Evolutionary conservation across 2,329 filamentous ascomycete genomes (phyloP).

Genomic region (Pyrenophora teres): DNA sequence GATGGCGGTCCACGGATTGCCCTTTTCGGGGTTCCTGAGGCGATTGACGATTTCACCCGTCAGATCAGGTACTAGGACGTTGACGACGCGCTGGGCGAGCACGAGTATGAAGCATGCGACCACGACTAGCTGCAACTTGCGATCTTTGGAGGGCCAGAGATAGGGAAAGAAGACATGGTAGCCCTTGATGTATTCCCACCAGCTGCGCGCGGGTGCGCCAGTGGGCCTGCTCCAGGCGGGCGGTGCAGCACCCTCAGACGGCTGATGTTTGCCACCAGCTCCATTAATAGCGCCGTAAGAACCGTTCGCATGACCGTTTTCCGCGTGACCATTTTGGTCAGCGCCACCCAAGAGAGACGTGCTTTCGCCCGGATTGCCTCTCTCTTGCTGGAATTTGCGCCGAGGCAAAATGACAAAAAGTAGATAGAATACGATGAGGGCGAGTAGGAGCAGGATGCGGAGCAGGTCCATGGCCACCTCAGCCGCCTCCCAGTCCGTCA

Average conservation of each 20-base stretch:
- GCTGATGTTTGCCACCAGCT: slow-evolving; percentile 50
- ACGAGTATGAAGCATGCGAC: slow-evolving; percentile 82
- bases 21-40: slow-evolving; percentile 59
- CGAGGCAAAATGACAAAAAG: slow-evolving; percentile 54
- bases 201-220: slow-evolving; percentile 82
- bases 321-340: slow-evolving; percentile 49
- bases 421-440: slow-evolving; percentile 64
- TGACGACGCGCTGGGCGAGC: slow-evolving; percentile 78
- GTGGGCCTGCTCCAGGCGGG: slow-evolving; percentile 88
- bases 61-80: slow-evolving; percentile 82
- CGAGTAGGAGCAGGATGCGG: slow-evolving; percentile 69
- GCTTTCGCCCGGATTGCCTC: slow-evolving; percentile 57
- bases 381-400: slow-evolving; percentile 24
- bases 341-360: slow-evolving; percentile 64
- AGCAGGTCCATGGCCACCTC: slow-evolving; percentile 70
- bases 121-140: slow-evolving; percentile 75
- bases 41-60: slow-evolving; percentile 79
- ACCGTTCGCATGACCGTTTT: slow-evolving; percentile 57
- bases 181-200: slow-evolving; percentile 94
- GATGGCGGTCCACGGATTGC: slow-evolving; percentile 75
- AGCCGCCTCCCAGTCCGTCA: slow-evolving; percentile 65
- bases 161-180: slow-evolving; percentile 96
- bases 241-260: slow-evolving; percentile 61
- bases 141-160: slow-evolving; percentile 87
- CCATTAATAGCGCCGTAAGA: slow-evolving; percentile 58